Evolutionary conservation across 2,329 filamentous ascomycete species (phyloP), one percentile per base, ranked within the genome.

Genomic region (Calycina marina): DNA sequence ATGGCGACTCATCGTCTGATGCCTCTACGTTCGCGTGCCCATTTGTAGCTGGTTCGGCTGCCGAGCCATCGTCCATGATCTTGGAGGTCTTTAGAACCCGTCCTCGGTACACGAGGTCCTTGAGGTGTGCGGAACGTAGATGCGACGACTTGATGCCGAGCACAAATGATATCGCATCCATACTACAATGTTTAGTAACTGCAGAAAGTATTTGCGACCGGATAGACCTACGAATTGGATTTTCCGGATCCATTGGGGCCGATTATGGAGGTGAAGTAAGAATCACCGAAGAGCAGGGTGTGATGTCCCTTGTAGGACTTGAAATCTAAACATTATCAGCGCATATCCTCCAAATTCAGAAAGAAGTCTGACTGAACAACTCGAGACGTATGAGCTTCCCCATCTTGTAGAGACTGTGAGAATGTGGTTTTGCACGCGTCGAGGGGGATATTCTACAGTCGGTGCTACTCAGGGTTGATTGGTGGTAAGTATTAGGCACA

Each of bases 291-390:
- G 32, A 94, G 72, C 27, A 98, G 73, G 39, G 73, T 77, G 62
- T 98, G 90, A 50, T 94, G 86, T 37, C 86, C 90, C 58, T 93
- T 93, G 65, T 98, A 98, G 48, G 90, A 96, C 63, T 98, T 98
- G 74, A 98, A 98, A 64, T 98, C 82, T 90, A 37, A 3, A n/a
- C 20, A 25, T n/a, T n/a, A n/a, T n/a, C n/a, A n/a, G n/a, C n/a
- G n/a, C n/a, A n/a, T n/a, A n/a, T n/a, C n/a, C n/a, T n/a, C n/a
- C n/a, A n/a, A n/a, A n/a, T n/a, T n/a, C n/a, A n/a, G n/a, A n/a
- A n/a, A n/a, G n/a, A n/a, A n/a, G 28, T 63, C 76, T 44, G 65
- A 90, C 84, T 94, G 63, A 80, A 93, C 40, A 98, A 68, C 66
- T 96, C 88, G 32, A 98, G 74, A 40, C 85, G 78, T 51, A 93